A percentile compares a stretch with the other conserved stretches of the same genome.
Conservation (phyloP, 345 rosid genomes). For the Ceriops tagal region DNA sequence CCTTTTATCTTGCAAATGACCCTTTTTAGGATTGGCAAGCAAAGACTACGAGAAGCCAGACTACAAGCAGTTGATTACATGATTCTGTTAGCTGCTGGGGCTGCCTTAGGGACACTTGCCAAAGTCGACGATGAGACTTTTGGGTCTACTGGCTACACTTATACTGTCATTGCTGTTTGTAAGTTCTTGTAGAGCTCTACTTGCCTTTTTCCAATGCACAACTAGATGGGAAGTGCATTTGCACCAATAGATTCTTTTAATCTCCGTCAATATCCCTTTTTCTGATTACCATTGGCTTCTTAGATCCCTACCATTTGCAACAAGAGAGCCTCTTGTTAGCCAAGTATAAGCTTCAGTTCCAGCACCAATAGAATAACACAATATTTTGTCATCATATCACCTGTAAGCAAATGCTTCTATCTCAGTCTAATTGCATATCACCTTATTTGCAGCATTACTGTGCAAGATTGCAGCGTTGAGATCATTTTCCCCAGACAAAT, state of each 20-base stretch:
- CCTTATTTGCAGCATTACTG: constrained; percentile 58
- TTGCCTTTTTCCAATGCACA: background rate
- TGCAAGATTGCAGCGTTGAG: constrained; percentile 78
- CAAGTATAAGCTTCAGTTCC: background rate
- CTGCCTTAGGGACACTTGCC: constrained; percentile 81
- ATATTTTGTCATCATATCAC: background rate
- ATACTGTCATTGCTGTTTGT: constrained; percentile 80
- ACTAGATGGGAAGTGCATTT: background rate
- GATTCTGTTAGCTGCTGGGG: constrained; percentile 80
- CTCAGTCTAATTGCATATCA: background rate
- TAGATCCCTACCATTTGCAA: background rate
- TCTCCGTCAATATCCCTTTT: too few relatives aligned
- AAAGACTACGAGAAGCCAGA: constrained; percentile 78
- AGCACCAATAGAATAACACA: background rate
- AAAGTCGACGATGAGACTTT: constrained; percentile 78
- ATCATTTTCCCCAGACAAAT: constrained; percentile 66
- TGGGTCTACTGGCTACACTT: constrained; percentile 68
- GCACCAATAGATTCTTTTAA: background rate
- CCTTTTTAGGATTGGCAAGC: constrained; percentile 62
- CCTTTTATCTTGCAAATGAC: background rate
- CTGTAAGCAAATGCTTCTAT: background rate
- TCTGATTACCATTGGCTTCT: background rate
- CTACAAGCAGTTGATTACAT: constrained; percentile 62
- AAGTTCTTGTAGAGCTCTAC: constrained; percentile 33
- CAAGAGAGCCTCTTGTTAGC: background rate